These are phyloP conservation scores for Penicillium herquei DNA, from an alignment of 495 filamentous ascomycete species.

Conservation along the genomic window DNA sequence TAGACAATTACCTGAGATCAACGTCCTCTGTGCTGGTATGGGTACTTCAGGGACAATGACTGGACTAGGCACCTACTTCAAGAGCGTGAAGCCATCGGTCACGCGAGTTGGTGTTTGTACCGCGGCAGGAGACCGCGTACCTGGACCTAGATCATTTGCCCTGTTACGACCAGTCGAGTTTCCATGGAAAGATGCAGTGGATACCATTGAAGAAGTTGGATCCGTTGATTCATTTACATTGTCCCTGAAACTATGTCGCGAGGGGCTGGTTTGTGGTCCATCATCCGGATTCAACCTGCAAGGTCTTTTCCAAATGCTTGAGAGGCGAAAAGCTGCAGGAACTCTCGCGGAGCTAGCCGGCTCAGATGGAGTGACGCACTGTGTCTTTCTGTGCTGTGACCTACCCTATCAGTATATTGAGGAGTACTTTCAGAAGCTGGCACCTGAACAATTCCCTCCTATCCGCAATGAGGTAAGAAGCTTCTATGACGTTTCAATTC, in stretches of 20 bases:
- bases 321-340: constrained; percentile 44
- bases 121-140: constrained; percentile 53
- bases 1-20: constrained; percentile 56
- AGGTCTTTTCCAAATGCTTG: constrained; percentile 53
- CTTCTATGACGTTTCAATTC: not conserved
- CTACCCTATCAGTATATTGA: constrained; percentile 63
- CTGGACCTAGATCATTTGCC: constrained; percentile 54
- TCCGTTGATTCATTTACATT: constrained; percentile 53
- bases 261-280: constrained; percentile 59
- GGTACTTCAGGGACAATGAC: constrained; percentile 57
- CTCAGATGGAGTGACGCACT: constrained; percentile 46
- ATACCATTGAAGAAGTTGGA: constrained; percentile 52
- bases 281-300: constrained; percentile 58
- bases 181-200: constrained; percentile 55
- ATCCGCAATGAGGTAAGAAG: constrained; percentile 55
- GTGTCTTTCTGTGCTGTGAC: constrained; percentile 61
- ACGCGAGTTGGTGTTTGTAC: constrained; percentile 54
- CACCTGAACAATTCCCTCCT: constrained; percentile 47
- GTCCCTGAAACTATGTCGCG: constrained; percentile 53
- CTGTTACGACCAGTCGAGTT: constrained; percentile 54
- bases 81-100: constrained; percentile 50
- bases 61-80: constrained; percentile 54
- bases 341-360: constrained; percentile 44
- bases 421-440: constrained; percentile 58
- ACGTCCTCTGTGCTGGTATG: constrained; percentile 56